Percentiles rank a stretch among this genome's conserved stretches.
Evolutionary conservation across 306 rosid species (phyloP).

Genomic region (Trifolium repens): DNA sequence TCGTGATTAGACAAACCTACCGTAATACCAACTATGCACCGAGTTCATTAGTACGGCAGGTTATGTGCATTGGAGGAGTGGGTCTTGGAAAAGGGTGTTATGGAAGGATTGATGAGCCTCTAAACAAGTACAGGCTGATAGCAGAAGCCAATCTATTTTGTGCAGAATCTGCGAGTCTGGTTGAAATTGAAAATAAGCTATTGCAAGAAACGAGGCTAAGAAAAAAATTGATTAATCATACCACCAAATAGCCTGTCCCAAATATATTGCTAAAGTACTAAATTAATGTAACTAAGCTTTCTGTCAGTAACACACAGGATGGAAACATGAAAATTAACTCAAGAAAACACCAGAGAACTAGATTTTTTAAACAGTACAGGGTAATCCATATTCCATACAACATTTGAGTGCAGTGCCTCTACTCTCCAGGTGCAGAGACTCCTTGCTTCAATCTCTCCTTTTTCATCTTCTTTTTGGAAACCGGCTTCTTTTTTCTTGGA

Average conservation of each 20-base stretch:
- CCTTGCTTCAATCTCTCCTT: conserved; percentile 97
- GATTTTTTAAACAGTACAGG: conserved; percentile 39
- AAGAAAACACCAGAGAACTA: conserved; percentile 38
- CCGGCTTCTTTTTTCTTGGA: conserved; percentile 82
- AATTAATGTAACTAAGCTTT: conserved; percentile 29
- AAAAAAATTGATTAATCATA: conserved; percentile 17
- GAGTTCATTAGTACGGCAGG: not conserved
- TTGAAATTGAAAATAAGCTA: not conserved
- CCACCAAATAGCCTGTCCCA: conserved; percentile 14
- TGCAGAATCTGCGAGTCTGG: not conserved
- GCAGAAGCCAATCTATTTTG: not conserved
- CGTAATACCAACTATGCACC: too few species aligned
- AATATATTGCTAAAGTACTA: conserved; percentile 22
- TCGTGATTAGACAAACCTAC: too few species aligned
- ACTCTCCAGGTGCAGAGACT: conserved; percentile 98
- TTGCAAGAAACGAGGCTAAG: not conserved
- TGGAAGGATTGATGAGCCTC: not conserved
- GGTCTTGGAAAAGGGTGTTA: not conserved
- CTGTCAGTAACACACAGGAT: conserved; percentile 1
- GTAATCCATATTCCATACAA: conserved; percentile 36
- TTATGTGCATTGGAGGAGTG: not conserved
- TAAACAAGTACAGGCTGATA: not conserved
- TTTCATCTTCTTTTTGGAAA: conserved; percentile 97
- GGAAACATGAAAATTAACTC: conserved; percentile 32
- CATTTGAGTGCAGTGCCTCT: conserved; percentile 36